A percentile compares a stretch with the other conserved stretches of the same genome.
These are phyloP conservation scores for Knoxia roxburghii DNA, from an alignment of 257 asterid species.

Conservation along the genomic window DNA sequence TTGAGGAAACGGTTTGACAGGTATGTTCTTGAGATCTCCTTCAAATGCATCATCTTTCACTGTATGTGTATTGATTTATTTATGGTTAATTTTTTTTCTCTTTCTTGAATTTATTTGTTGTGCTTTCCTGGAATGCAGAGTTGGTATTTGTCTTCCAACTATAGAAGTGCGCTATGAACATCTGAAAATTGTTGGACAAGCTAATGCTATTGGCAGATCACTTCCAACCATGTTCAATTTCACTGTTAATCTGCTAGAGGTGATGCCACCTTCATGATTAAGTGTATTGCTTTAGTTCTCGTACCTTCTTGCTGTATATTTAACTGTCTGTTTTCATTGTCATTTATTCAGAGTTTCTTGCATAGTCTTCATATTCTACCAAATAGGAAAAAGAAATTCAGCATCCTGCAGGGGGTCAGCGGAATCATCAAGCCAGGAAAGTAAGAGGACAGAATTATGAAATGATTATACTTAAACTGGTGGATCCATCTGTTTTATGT, in stretches of 20 bases:
- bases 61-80: too few relatives aligned
- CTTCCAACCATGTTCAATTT: slow-evolving; percentile 37
- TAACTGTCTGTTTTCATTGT: too few relatives aligned
- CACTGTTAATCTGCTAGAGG: slow-evolving; percentile 46
- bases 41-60: too few relatives aligned
- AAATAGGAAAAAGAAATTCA: slow-evolving; percentile 36
- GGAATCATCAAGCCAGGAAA: slow-evolving; percentile 68
- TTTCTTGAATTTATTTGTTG: not conserved
- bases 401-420: slow-evolving; percentile 45
- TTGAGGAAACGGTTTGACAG: slow-evolving; percentile 24
- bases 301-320: too few relatives aligned
- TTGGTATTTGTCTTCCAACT: slow-evolving; percentile 27
- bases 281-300: too few relatives aligned
- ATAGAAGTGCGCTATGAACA: slow-evolving; percentile 34
- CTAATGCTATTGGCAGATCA: slow-evolving; percentile 22
- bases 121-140: slow-evolving; percentile 14
- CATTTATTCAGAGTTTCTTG: slow-evolving; percentile 34
- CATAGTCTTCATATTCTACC: slow-evolving; percentile 37
- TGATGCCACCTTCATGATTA: slow-evolving; percentile 2
- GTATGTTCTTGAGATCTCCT: too few relatives aligned
- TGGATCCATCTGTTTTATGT: slow-evolving; percentile 3
- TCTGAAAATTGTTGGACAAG: slow-evolving; percentile 26
- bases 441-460: slow-evolving; percentile 17
- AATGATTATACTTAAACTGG: not conserved
- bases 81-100: not conserved